Evolutionary conservation across 305 asterid genomes (phyloP).

Genomic region (Fraxinus albicans): DNA sequence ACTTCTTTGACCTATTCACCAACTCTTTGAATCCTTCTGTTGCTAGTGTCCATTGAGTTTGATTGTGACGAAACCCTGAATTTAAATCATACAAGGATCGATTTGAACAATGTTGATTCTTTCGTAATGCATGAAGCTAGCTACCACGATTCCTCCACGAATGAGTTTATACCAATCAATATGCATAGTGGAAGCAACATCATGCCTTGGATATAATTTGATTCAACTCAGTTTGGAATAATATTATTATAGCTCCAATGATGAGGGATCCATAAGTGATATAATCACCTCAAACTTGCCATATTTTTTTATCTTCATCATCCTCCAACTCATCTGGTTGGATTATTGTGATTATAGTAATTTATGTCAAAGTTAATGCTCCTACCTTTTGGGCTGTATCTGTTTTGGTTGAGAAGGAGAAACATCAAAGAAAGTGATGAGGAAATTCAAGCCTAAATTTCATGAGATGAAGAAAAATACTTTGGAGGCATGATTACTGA

Average conservation of each 20-base stretch:
- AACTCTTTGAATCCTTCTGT: no score
- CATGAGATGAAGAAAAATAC: no score
- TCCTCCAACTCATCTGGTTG: not conserved
- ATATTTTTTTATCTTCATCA: not conserved
- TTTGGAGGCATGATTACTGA: no score
- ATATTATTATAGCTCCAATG: not conserved
- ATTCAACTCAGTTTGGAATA: not conserved
- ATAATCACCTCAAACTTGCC: not conserved
- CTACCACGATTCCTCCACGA: not conserved
- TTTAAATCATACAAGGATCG: not conserved
- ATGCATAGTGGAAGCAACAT: not conserved
- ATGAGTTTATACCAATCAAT: not conserved
- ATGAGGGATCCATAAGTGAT: not conserved
- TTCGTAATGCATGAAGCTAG: not conserved
- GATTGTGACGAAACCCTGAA: not conserved
- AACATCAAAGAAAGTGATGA: no score
- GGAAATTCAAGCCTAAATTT: no score
- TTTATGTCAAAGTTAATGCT: no score
- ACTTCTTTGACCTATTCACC: no score
- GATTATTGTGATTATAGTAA: not conserved
- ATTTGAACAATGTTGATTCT: not conserved
- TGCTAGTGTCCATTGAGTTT: not conserved
- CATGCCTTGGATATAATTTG: not conserved
- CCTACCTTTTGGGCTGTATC: no score
- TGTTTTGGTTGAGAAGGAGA: no score